Percentiles rank a stretch among this genome's conserved stretches.
phyloP scores from a whole-genome alignment of 179 eudicot genomes.

The Silene coronaria region DNA sequence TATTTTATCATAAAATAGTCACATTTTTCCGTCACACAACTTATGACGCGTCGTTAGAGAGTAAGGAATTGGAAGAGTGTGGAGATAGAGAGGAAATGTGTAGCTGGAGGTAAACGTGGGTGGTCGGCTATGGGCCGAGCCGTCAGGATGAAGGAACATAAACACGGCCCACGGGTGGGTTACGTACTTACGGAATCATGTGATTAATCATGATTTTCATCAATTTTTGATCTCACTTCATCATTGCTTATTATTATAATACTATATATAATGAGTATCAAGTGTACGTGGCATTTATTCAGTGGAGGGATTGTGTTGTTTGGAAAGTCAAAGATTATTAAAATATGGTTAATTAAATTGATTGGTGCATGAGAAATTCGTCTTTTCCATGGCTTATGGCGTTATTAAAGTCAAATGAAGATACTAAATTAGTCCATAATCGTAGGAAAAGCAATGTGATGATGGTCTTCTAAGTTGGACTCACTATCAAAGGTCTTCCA shows the following conservation, averaged over 20 bases:
- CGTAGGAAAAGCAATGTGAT: background rate
- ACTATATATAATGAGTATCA: background rate
- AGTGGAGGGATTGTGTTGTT: constrained; percentile 2
- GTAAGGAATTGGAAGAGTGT: constrained; percentile 17
- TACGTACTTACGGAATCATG: constrained; percentile 21
- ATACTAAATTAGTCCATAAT: background rate
- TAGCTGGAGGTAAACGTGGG: constrained; percentile 42
- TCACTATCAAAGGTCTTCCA: background rate
- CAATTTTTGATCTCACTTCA: constrained; percentile 13
- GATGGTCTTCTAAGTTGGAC: constrained; percentile 3
- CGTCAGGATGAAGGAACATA: constrained; percentile 56
- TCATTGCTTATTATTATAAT: background rate
- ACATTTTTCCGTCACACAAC: too few relatives aligned
- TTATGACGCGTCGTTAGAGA: background rate
- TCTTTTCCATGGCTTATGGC: background rate
- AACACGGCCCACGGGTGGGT: constrained; percentile 23
- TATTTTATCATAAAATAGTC: background rate
- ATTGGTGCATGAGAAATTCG: background rate
- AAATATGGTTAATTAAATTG: background rate
- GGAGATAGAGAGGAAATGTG: constrained; percentile 21
- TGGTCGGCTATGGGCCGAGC: constrained; percentile 45
- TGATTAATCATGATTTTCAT: constrained; percentile 25
- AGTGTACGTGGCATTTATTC: constrained; percentile 15
- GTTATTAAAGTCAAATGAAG: constrained; percentile 16
- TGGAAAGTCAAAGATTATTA: constrained; percentile 19